Percentiles rank a stretch among this genome's conserved stretches.
These are phyloP conservation scores for Kodamaea sagamina DNA, from an alignment of 805 yeast genomes.

Conservation along the genomic window DNA sequence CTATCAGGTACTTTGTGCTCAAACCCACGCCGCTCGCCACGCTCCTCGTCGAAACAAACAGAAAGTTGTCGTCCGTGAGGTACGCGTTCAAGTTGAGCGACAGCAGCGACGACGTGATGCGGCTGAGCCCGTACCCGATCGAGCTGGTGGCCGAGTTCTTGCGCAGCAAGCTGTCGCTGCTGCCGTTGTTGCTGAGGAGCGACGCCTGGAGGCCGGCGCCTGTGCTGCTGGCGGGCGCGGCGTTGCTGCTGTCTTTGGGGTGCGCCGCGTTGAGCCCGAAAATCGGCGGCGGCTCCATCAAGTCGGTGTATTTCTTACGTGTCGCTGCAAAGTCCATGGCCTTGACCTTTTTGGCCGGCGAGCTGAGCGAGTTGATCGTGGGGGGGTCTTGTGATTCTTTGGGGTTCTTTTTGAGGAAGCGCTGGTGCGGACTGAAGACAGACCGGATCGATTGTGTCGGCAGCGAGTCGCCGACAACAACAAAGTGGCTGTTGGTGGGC, in stretches of 20 bases:
- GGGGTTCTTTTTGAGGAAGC: conserved; percentile 35
- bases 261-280: conserved; percentile 23
- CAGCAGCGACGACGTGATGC: conserved; percentile 42
- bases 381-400: conserved; percentile 17
- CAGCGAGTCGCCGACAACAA: conserved; percentile 42
- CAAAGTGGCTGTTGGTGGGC: conserved; percentile 28
- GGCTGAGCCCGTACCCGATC: conserved; percentile 25
- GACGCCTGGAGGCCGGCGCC: conserved; percentile 10
- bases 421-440: conserved; percentile 41
- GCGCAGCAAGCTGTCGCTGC: conserved; percentile 6
- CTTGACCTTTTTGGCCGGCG: conserved; percentile 18
- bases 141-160: conserved; percentile 19
- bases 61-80: conserved; percentile 35
- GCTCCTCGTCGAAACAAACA: conserved; percentile 8
- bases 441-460: conserved; percentile 31
- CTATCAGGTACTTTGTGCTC: conserved; percentile 12
- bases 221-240: background rate
- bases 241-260: conserved; percentile 6
- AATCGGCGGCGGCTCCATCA: conserved; percentile 41
- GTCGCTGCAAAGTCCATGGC: conserved; percentile 12
- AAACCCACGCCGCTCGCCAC: conserved; percentile 4
- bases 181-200: conserved; percentile 3
- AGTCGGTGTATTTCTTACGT: conserved; percentile 23
- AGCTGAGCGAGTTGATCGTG: conserved; percentile 38
- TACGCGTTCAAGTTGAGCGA: conserved; percentile 45